Evolutionary conservation across 768 basidiomycete genomes (phyloP).

Genomic region (Polyporus arcularius): DNA sequence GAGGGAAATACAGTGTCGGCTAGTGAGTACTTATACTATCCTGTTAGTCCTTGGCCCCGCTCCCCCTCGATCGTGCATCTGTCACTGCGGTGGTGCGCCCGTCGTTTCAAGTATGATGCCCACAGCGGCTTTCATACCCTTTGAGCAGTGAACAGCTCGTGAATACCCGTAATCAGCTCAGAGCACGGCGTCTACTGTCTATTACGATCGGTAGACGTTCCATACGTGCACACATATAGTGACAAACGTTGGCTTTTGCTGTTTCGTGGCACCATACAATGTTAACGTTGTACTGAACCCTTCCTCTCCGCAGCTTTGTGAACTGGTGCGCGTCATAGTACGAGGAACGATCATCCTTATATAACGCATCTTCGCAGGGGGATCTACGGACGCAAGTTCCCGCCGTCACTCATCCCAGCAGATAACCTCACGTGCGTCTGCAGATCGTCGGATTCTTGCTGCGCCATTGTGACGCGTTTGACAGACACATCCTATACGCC

Average conservation of each 20-base stretch:
- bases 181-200: no score
- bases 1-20: conserved; percentile 76
- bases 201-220: no score
- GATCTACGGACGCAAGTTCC: conserved; percentile 92
- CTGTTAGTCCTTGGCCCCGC: not conserved
- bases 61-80: no score
- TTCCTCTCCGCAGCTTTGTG: conserved; percentile 54
- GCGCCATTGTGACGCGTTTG: not conserved
- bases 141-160: no score
- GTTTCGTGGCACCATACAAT: no score
- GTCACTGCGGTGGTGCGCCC: no score
- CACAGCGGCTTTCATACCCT: no score
- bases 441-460: conserved; percentile 1
- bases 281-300: conserved; percentile 9
- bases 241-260: no score
- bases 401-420: conserved; percentile 80
- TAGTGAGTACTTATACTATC: conserved; percentile 53
- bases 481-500: conserved; percentile 86
- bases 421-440: conserved; percentile 79
- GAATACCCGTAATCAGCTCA: no score
- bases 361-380: conserved; percentile 55
- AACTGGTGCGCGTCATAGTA: conserved; percentile 55
- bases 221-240: no score
- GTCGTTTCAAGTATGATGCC: no score
- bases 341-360: not conserved